Evolutionary conservation across 257 asterid genomes (phyloP).

Genomic region (Solanum pinnatisectum): DNA sequence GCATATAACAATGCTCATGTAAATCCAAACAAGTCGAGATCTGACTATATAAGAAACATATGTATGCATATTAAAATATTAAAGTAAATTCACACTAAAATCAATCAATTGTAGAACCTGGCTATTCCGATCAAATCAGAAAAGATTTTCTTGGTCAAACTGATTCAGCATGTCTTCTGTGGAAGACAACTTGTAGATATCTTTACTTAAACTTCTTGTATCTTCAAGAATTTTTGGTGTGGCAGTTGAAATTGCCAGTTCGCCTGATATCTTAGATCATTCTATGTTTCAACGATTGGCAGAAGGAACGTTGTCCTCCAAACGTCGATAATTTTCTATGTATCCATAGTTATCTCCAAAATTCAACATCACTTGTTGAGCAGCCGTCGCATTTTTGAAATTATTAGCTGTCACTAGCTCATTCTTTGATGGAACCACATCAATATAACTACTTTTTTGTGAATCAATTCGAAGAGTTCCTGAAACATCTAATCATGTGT

Average conservation of each 20-base stretch:
- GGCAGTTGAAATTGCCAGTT: background rate
- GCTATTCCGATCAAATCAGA: background rate
- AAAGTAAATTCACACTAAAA: too few species aligned
- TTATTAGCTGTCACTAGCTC: background rate
- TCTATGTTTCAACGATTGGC: background rate
- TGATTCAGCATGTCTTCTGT: background rate
- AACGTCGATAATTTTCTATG: fast-evolving
- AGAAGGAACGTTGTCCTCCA: background rate
- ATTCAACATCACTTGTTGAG: background rate
- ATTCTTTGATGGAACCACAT: background rate
- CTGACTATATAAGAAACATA: background rate
- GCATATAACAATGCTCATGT: background rate
- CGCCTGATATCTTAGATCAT: background rate
- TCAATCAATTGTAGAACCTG: background rate
- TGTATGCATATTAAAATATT: too few species aligned
- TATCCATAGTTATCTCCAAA: background rate
- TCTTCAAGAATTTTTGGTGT: background rate
- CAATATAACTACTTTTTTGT: background rate
- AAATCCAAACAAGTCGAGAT: background rate
- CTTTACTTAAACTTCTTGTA: background rate
- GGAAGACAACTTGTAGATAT: background rate
- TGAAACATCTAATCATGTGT: too few species aligned
- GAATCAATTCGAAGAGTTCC: too few species aligned
- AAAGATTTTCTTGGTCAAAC: background rate
- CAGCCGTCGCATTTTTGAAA: background rate